Evolutionary conservation across 2,329 filamentous ascomycete genomes (phyloP).

Genomic region (Zalaria sp.): DNA sequence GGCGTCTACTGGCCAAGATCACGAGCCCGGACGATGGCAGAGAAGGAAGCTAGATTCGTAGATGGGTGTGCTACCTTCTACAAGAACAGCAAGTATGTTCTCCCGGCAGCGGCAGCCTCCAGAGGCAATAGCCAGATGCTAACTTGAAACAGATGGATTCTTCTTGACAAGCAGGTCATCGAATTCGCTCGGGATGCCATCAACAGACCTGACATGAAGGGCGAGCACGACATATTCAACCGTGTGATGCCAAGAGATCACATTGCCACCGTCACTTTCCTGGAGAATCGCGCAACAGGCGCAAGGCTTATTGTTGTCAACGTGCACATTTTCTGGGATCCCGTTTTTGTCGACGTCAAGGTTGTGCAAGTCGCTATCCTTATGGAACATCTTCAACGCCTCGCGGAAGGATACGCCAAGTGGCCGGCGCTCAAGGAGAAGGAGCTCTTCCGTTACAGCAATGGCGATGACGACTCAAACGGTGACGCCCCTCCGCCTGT

Average conservation of each 20-base stretch:
- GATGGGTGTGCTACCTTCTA: constrained; percentile 96
- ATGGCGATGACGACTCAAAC: constrained; percentile 35
- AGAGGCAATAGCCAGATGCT: background rate
- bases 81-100: constrained; percentile 67
- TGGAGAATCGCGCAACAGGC: constrained; percentile 86
- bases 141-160: constrained; percentile 44
- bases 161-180: constrained; percentile 87
- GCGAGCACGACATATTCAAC: constrained; percentile 95
- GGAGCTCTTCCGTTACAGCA: constrained; percentile 31
- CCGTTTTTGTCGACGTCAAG: constrained; percentile 82
- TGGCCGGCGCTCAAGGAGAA: constrained; percentile 75
- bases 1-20: constrained; percentile 87
- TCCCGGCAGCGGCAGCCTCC: too few species aligned
- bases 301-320: constrained; percentile 85
- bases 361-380: constrained; percentile 89
- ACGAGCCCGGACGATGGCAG: constrained; percentile 79
- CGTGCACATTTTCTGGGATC: constrained; percentile 91
- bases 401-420: constrained; percentile 73
- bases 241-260: constrained; percentile 97
- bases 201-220: constrained; percentile 91
- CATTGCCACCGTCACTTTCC: constrained; percentile 80
- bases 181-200: constrained; percentile 88
- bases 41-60: constrained; percentile 76
- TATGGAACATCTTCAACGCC: constrained; percentile 79
- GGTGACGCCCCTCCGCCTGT: constrained; percentile 32